Base-by-base conservation (phyloP, 1,284 basidiomycete species). In the Puccinia novopanici region DNA sequence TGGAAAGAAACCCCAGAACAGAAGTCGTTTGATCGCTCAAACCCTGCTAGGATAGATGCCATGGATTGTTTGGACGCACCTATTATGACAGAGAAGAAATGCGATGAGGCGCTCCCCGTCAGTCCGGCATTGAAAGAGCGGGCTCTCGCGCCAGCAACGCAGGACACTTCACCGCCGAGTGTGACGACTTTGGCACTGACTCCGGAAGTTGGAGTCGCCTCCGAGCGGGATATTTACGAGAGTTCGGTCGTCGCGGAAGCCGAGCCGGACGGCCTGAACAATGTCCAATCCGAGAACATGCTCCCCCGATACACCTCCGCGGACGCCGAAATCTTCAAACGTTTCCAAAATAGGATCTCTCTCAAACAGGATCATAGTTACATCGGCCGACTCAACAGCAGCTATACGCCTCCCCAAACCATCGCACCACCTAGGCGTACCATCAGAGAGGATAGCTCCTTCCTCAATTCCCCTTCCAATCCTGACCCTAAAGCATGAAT, bases 301-400 rank as follows among this genome's bases (percentile, higher is more conserved):
- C 72, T 74, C 12, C 72, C 72, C 42, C 72, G 54, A 3, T 74
- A 74, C 42, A 74, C 72, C 24, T 74, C 72, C 15, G 72, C 17
- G 10, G 72, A 74, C n/a, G 52, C 52, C 54, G 8, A 42, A n/a
- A 42, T 61, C n/a, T 74, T 74, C 37, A 15, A 57, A 24, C 24
- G 30, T 0, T 74, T n/a, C 37, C 30, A 74, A 17, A 30, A 55
- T 22, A 8, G 72, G 6, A 6, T 45, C 54, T 74, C 72, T 0
- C 30, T 74, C 30, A 74, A 74, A 61, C 72, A 74, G 37, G 72
- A 74, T 24, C 19, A 74, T 30, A 59, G 54, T n/a, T 74, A 74
- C n/a, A 55, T 57, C 40, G 55, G 72, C 24, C 27, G 72, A 27
- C 72, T 74, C 34, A 55, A 42, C 19, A 22, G 42, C 17, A 59